Base-by-base conservation (phyloP, 805 yeast species). In the Metschnikowia lochheadii region DNA sequence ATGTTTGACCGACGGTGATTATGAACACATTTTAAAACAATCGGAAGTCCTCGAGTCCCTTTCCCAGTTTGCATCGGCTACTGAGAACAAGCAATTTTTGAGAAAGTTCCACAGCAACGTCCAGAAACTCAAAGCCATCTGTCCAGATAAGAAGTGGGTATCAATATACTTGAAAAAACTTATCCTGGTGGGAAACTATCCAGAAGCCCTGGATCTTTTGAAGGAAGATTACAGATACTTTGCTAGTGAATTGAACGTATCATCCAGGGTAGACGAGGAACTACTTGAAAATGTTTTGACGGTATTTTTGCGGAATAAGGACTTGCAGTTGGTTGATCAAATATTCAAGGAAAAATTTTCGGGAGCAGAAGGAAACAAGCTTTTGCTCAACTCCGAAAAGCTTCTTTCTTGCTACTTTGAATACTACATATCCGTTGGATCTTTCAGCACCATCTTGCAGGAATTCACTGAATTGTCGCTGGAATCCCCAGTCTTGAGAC, bases 1-100 rank as follows among this genome's bases (percentile, higher is more conserved):
- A 39, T 53, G 45, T 35, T 50, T 66, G 33, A 20, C 34, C 15
- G 31, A 54, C 3, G 23, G 40, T 3, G 40, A 52, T 7, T 40
- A 47, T 31, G 40, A 49, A 10, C 36, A 48, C 6, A 38, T 62
- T 20, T 44, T 50, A 14, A 40, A 41, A 11, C 38, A 62, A 17
- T 21, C 13, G 10, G 18, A 8, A 3, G 21, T 56, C 8, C 49
- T 57, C 48, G 35, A 36, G 4, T 15, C 40, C 2, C 17, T 57
- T 13, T 44, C 53, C 14, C 26, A 44, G 7, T 51, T 44, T 18
- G 49, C 51, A 1, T 23, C 15, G 5, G 23, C n/a, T 6, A 59
- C 69, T 0, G 49, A 53, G 15, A 66, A 66, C 38, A 35, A 49
- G 13, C 61, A 66, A 46, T 62, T 66, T 45, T 50, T 54, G 40